Base-by-base conservation (phyloP, 2,329 filamentous ascomycete species). In the Claviceps africana region DNA sequence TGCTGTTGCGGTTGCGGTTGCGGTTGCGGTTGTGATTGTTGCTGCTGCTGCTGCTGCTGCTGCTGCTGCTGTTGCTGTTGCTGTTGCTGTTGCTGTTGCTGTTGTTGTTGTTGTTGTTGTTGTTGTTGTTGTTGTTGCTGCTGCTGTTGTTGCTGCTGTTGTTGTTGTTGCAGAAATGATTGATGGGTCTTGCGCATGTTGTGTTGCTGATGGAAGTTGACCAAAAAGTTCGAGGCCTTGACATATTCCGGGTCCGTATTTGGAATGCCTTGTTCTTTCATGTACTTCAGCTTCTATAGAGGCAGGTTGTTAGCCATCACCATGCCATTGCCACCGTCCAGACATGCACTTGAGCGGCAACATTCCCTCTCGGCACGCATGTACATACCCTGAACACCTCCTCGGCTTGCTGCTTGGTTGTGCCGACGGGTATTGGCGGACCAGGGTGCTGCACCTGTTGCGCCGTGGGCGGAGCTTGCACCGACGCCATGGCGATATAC, bases 211-310 rank as follows among this genome's bases (percentile, higher is more conserved):
- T 88, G 85, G 51, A 95, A 79, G 59, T 76, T 81, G 39, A 79
- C 67, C 56, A 96, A 77, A 55, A 94, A 82, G 56, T 85, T 81
- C 51, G 88, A 83, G 33, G 83, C 79, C 69, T 93, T 94, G 62
- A 91, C 77, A 62, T 85, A 90, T 65, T 97, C 90, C 46, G 91
- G 91, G 62, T 97, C 89, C 53, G 78, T 85, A 53, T 82, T 77
- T 42, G 87, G 81, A 25, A 94, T 84, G 59, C 90, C 90, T 61
- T 84, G 78, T 52, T 86, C 79, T 69, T 91, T 93, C 86, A 97
- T 89, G 66, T 87, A 81, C 64, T 86, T 85, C 58, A 86, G 93
- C 77, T 88, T 89, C 90, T 96, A 21, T 13, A 43, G 9, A 46
- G 31, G 46, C 21, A 47, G 11, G 13, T 35, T 30, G 50, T 56